phyloP scores from a whole-genome alignment of 306 rosid genomes.

The Trifolium subterraneum region DNA sequence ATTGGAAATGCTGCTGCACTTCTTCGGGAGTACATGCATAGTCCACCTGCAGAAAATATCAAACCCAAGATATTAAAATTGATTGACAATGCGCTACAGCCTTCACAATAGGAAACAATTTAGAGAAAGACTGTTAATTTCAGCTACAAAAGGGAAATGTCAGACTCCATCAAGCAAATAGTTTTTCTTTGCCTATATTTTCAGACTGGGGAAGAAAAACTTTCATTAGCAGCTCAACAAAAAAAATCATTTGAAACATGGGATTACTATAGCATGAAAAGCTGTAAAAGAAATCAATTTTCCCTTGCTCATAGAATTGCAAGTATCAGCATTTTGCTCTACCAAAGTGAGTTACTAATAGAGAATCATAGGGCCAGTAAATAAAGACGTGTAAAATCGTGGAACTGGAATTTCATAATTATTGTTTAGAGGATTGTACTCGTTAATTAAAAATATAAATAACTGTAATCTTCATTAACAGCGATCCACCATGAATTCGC shows the following conservation, averaged over 20 bases:
- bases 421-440: not conserved
- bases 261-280: not conserved
- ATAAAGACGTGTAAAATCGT: not conserved
- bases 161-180: not conserved
- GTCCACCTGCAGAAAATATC: slow-evolving; percentile 64
- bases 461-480: not conserved
- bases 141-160: not conserved
- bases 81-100: not conserved
- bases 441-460: not conserved
- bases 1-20: slow-evolving; percentile 88
- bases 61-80: slow-evolving; percentile 5
- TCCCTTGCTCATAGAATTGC: not conserved
- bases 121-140: not conserved
- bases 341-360: not conserved
- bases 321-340: not conserved
- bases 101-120: not conserved
- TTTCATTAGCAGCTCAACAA: not conserved
- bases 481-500: not conserved
- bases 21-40: slow-evolving; percentile 88
- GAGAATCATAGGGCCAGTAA: not conserved
- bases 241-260: not conserved
- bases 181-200: not conserved
- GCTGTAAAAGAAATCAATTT: not conserved
- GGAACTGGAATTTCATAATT: not conserved
- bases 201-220: not conserved